phyloP scores from a whole-genome alignment of 2,329 filamentous ascomycete species.

The Beauveria scarabaeidicola region DNA sequence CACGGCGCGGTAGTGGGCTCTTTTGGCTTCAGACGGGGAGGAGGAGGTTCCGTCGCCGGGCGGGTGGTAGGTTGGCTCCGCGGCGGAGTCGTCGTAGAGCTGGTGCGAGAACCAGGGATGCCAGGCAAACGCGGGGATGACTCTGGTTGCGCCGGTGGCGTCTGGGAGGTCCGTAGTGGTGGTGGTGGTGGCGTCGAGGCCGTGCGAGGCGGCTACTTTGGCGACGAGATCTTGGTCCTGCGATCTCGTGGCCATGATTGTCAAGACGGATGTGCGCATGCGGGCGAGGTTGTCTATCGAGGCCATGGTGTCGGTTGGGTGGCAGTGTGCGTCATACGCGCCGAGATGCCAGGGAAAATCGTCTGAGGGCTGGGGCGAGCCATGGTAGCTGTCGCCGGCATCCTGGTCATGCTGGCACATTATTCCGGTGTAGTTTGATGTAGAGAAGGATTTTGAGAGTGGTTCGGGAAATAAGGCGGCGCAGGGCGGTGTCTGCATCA shows the following conservation, averaged over 20 bases:
- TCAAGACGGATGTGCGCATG: conserved; percentile 60
- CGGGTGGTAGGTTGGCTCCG: conserved; percentile 27
- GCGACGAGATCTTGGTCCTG: conserved; percentile 69
- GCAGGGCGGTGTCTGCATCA: too few relatives aligned
- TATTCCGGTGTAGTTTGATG: not conserved
- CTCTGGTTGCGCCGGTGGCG: conserved; percentile 14
- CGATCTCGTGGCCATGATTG: conserved; percentile 68
- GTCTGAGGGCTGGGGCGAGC: conserved; percentile 3
- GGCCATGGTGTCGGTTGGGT: conserved; percentile 70
- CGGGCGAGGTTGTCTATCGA: conserved; percentile 46
- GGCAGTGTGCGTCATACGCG: conserved; percentile 73
- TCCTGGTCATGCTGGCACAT: not conserved
- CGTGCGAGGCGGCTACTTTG: conserved; percentile 49
- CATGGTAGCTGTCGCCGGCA: too few relatives aligned
- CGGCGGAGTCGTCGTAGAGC: conserved; percentile 53
- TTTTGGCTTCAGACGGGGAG: conserved; percentile 30
- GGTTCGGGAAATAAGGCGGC: too few relatives aligned
- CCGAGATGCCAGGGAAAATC: conserved; percentile 62
- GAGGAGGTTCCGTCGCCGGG: conserved; percentile 13
- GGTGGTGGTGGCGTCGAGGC: conserved; percentile 25
- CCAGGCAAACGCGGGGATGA: conserved; percentile 73
- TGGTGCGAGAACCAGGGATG: conserved; percentile 82
- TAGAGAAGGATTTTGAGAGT: not conserved
- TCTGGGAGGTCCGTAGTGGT: not conserved
- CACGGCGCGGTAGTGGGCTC: conserved; percentile 57